Base-by-base conservation (phyloP, 164 flowering plant genomes). In the Amborella trichopoda region DNA sequence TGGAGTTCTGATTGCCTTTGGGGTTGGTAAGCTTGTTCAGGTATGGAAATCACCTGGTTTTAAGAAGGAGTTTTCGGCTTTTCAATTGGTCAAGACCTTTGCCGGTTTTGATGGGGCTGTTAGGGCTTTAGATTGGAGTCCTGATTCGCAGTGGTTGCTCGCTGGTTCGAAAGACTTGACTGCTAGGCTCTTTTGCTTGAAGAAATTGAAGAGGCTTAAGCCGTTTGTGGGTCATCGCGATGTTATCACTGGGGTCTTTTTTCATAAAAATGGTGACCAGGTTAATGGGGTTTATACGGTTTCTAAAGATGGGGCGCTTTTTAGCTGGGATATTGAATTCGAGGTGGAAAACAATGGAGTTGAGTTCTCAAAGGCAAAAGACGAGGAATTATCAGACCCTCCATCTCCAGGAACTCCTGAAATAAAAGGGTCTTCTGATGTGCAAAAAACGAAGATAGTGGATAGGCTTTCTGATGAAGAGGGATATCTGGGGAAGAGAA, bases 1-100 rank as follows among this genome's bases (percentile, higher is more conserved):
- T 39, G 94, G 91, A 0, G 50, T 61, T 9, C 54, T 61, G 6
- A 81, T 93, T 5, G 99, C 99, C 1, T 74, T 93, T 2, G 96
- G 67, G 2, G 52, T 71, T 1, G 95, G 99, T 3, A 83, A 82
- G 49, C 64, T 80, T 44, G 48, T 88, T 1, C 91, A 93, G 57
- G 73, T 93, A 14, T 93, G 96, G 96, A 63, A 80, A 10, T 76
- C 91, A 0, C 99, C 99, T 0, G 96, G 81, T 3, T 93, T 88
- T 49, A 68, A 57, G 30, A 79, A 70, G 59, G 95, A 80, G 50
- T 75, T 83, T 36, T 93, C 84, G 28, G 83, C 91, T 2, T 93
- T 93, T 43, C 81, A 88, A 50, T 44, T 82, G 52, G 59, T 84
- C 23, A 59, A 75, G 51, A 84, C 90, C 2, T 73, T 82, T 42